A percentile compares a stretch with the other conserved stretches of the same genome.
Conservation (phyloP, 495 filamentous ascomycete genomes). For the Xeromyces bisporus region DNA sequence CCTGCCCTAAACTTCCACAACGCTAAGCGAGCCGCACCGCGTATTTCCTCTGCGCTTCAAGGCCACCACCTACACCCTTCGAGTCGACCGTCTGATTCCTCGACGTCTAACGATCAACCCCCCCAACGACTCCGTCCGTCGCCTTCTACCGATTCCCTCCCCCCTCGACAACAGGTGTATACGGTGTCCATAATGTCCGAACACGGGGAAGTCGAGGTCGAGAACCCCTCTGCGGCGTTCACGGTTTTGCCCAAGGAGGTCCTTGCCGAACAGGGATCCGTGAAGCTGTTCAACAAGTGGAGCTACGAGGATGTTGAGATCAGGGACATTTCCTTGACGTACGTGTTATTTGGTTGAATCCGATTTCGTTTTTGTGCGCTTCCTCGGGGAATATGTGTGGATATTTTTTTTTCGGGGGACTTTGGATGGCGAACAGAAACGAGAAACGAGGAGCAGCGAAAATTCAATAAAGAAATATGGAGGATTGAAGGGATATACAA, state of each 20-base stretch:
- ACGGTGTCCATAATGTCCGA: conserved; percentile 71
- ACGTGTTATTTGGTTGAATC: conserved; percentile 43
- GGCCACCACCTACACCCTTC: conserved; percentile 13
- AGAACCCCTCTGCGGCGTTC: conserved; percentile 46
- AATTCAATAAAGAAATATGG: neutral
- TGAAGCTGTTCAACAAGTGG: conserved; percentile 97
- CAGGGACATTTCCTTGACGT: conserved; percentile 98
- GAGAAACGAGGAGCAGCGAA: conserved; percentile 3
- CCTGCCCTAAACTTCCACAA: conserved; percentile 28
- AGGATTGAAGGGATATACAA: no score
- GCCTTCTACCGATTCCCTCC: conserved; percentile 23
- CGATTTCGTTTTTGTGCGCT: no score
- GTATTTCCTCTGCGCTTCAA: conserved; percentile 14
- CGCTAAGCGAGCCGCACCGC: conserved; percentile 30
- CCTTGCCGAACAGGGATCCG: conserved; percentile 68
- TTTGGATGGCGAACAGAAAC: conserved; percentile 2
- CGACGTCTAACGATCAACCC: conserved; percentile 14
- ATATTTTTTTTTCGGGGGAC: conserved; percentile 7
- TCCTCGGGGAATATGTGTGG: conserved; percentile 7
- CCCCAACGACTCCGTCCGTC: conserved; percentile 29
- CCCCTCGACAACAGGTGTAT: conserved; percentile 27
- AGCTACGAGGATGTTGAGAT: conserved; percentile 99
- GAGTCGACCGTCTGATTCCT: conserved; percentile 17
- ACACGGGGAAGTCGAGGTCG: conserved; percentile 85
- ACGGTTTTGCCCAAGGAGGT: conserved; percentile 91